Evolutionary conservation across 768 basidiomycete genomes (phyloP).

Genomic region (Phanerochaete carnosa): DNA sequence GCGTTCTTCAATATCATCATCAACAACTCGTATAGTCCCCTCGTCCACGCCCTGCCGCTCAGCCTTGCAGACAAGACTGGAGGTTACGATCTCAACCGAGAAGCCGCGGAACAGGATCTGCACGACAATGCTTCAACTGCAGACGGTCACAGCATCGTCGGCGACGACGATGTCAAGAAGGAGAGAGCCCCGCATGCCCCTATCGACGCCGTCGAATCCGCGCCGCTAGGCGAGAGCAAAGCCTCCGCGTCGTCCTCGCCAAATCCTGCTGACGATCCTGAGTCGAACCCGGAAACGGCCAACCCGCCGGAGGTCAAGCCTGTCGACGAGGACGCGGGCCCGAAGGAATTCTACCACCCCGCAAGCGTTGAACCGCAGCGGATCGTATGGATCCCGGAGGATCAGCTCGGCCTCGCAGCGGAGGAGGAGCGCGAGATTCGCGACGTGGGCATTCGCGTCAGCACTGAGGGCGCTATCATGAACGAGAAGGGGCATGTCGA

Average conservation of each 20-base stretch:
- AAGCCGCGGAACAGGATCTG: constrained; percentile 15
- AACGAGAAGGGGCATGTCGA: constrained; percentile 59
- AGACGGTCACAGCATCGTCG: neutral
- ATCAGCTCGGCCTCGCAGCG: constrained; percentile 61
- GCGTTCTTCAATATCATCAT: constrained; percentile 71
- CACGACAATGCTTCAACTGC: constrained; percentile 14
- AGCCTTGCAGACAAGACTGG: constrained; percentile 72
- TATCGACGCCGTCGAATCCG: neutral
- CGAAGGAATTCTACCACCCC: constrained; percentile 84
- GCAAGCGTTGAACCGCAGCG: constrained; percentile 71
- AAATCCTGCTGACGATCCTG: neutral
- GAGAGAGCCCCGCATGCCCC: neutral
- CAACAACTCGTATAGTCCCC: constrained; percentile 76
- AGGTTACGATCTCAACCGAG: constrained; percentile 21
- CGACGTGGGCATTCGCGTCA: constrained; percentile 49
- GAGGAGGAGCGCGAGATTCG: constrained; percentile 59
- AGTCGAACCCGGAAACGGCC: neutral
- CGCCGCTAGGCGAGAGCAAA: neutral
- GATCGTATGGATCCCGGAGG: constrained; percentile 82
- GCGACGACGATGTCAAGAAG: constrained; percentile 2
- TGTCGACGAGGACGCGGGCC: constrained; percentile 24
- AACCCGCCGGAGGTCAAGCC: constrained; percentile 15
- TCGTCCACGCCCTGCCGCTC: constrained; percentile 72
- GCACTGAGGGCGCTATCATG: constrained; percentile 50
- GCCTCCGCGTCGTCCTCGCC: neutral